Conservation (phyloP, 1,284 basidiomycete genomes). For the Afroboletus lepidellus region DNA sequence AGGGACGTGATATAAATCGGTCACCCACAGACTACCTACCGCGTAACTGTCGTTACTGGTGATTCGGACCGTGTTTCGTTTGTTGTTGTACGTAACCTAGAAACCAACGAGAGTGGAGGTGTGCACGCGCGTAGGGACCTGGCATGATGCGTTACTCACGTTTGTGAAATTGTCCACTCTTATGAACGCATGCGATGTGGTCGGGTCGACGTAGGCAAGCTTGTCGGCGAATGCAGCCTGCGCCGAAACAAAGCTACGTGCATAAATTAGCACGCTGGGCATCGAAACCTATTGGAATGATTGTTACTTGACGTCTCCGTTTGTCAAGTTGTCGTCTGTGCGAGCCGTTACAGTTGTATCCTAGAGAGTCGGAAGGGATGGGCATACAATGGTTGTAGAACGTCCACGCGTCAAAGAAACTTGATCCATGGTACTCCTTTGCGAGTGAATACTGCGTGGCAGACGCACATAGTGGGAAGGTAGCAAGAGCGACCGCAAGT, state of each 20-base stretch:
- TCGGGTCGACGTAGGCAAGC: conserved; percentile 60
- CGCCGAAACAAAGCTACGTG: conserved; percentile 56
- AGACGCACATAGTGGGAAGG: conserved; percentile 8
- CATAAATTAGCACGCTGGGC: background rate
- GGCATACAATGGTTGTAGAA: conserved; percentile 51
- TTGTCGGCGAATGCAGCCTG: conserved; percentile 46
- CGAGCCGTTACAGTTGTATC: background rate
- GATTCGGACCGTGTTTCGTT: conserved; percentile 71
- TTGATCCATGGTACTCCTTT: conserved; percentile 48
- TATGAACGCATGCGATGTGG: conserved; percentile 65
- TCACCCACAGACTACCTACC: conserved; percentile 65
- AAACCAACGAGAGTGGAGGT: background rate
- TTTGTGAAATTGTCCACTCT: conserved; percentile 66
- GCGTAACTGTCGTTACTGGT: conserved; percentile 54
- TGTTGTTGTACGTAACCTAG: conserved; percentile 51
- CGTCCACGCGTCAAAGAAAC: conserved; percentile 56
- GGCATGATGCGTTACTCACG: conserved; percentile 31
- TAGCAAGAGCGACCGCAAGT: conserved; percentile 8
- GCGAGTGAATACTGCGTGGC: conserved; percentile 42
- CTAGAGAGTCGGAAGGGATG: background rate
- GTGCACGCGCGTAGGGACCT: background rate
- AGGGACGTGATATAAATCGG: conserved; percentile 68
- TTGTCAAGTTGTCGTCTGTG: conserved; percentile 67
- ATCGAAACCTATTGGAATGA: background rate
- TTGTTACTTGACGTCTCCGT: conserved; percentile 62